Evolutionary conservation across 371 early-diverging fungal genomes (phyloP).

Genomic region (Umbelopsis sp.): DNA sequence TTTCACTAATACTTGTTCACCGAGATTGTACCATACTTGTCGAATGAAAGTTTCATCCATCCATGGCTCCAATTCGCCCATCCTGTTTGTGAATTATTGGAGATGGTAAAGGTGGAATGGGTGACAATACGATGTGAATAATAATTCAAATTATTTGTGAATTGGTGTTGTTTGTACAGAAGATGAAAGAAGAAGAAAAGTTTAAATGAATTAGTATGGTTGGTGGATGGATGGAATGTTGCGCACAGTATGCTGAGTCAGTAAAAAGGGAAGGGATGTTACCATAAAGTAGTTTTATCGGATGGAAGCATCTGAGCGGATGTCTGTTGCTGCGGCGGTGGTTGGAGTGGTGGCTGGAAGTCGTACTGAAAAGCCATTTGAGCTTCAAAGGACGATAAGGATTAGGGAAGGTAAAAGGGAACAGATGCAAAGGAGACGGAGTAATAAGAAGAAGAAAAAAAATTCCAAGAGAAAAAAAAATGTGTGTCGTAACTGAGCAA

Average conservation of each 20-base stretch:
- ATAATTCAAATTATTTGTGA: not conserved
- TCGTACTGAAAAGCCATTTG: slow-evolving; percentile 18
- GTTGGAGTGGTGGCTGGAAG: slow-evolving; percentile 14
- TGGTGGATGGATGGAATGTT: not conserved
- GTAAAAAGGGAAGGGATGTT: not conserved
- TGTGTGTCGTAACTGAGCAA: not conserved
- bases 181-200: not conserved
- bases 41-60: slow-evolving; percentile 81
- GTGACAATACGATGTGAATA: not conserved
- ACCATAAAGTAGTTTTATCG: slow-evolving; percentile 17
- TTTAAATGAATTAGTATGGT: not conserved
- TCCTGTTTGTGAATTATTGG: slow-evolving; percentile 45
- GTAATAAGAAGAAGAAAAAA: not conserved
- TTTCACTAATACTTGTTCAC: slow-evolving; percentile 80
- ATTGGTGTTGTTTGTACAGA: not conserved
- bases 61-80: slow-evolving; percentile 87
- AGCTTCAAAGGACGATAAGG: slow-evolving; percentile 14
- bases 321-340: slow-evolving; percentile 10
- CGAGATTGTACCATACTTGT: slow-evolving; percentile 69
- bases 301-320: slow-evolving; percentile 13
- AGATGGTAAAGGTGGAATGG: not conserved
- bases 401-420: slow-evolving; percentile 5
- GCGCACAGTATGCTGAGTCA: slow-evolving; percentile 10
- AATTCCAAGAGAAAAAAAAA: slow-evolving; percentile 3
- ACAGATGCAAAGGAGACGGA: slow-evolving; percentile 5